phyloP scores from a whole-genome alignment of 2,329 filamentous ascomycete genomes.

The Colletotrichum sp. region DNA sequence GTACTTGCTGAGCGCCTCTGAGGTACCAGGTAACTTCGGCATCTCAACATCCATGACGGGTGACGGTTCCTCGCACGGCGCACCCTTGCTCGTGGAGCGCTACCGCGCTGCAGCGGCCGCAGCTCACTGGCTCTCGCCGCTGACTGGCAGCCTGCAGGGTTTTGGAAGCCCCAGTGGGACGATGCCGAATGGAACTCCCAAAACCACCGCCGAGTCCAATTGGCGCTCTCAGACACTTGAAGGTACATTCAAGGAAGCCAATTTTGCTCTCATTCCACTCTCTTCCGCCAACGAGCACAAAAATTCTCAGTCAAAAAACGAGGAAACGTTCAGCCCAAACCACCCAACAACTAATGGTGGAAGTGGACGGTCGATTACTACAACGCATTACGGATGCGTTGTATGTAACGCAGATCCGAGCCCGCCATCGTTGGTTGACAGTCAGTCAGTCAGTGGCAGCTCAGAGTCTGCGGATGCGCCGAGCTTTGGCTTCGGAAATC shows the following conservation, averaged over 20 bases:
- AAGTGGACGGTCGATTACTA: neutral
- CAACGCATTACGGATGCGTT: neutral
- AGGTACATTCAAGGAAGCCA: neutral
- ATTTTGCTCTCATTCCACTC: conserved; percentile 2
- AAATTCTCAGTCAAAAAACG: neutral
- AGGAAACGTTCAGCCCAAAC: neutral
- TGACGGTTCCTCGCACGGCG: neutral
- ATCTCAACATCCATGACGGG: neutral
- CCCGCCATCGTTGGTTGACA: neutral
- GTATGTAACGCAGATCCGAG: neutral
- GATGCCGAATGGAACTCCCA: neutral
- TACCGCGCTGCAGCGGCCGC: conserved; percentile 9
- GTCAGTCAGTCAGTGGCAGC: neutral
- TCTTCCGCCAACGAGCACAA: neutral
- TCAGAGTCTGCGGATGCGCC: neutral
- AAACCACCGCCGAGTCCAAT: neutral
- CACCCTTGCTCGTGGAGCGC: conserved; percentile 6
- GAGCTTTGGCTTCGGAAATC: neutral
- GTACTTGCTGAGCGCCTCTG: neutral
- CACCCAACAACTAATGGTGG: neutral
- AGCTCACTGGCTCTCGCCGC: conserved; percentile 6
- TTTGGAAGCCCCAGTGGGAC: neutral
- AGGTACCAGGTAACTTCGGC: conserved; percentile 4
- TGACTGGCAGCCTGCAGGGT: conserved; percentile 1
- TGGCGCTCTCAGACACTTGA: neutral